These are phyloP conservation scores for Trichoderma brevicompactum DNA, from an alignment of 2,329 filamentous ascomycete species.

Conservation along the genomic window DNA sequence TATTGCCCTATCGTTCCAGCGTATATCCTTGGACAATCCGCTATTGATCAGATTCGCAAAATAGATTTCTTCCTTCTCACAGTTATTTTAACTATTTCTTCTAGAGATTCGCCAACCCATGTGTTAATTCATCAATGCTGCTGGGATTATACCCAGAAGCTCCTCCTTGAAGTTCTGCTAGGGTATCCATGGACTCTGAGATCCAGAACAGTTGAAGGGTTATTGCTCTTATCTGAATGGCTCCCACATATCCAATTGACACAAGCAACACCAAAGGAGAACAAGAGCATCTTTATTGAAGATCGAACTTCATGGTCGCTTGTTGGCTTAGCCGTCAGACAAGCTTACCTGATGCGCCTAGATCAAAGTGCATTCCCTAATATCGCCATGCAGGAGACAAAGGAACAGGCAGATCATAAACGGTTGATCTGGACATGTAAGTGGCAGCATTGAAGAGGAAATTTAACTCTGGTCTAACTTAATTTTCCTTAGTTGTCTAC, in stretches of 20 bases:
- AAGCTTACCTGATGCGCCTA: conserved; percentile 8
- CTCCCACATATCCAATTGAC: conserved; percentile 4
- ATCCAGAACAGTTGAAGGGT: conserved; percentile 1
- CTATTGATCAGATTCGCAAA: neutral
- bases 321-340: conserved; percentile 11
- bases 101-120: conserved; percentile 1
- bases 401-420: conserved; percentile 2
- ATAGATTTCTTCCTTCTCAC: conserved; percentile 11
- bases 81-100: conserved; percentile 7
- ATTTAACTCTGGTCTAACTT: neutral
- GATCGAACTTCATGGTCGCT: conserved; percentile 16
- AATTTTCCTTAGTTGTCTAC: neutral
- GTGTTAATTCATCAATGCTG: neutral
- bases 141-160: conserved; percentile 10
- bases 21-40: conserved; percentile 10
- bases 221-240: conserved; percentile 13
- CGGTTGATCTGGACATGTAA: conserved; percentile 16
- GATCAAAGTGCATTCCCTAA: conserved; percentile 14
- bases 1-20: conserved; percentile 14
- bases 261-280: neutral
- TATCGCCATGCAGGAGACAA: neutral
- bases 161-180: neutral
- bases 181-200: conserved; percentile 7
- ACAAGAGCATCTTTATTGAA: conserved; percentile 13
- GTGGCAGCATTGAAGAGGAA: neutral